Percentiles rank a stretch among this genome's conserved stretches.
phyloP scores from a whole-genome alignment of 257 asterid species.

The Handroanthus guayacan region DNA sequence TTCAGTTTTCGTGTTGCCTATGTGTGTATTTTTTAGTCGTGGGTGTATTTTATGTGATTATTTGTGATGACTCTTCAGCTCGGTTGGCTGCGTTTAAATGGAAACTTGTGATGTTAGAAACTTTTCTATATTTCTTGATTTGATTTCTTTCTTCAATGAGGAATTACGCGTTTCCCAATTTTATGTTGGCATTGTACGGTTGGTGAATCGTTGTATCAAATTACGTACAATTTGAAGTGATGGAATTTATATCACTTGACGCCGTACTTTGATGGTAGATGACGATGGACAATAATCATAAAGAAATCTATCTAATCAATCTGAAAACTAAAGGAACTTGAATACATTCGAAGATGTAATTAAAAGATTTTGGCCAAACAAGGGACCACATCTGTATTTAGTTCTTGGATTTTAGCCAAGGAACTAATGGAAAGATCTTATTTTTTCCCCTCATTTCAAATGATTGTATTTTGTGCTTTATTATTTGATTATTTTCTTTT shows the following conservation, averaged over 20 bases:
- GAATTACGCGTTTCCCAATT: not conserved
- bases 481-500: too few species aligned
- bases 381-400: too few species aligned
- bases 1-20: too few species aligned
- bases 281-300: not conserved
- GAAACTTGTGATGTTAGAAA: constrained; percentile 3
- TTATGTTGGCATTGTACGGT: constrained; percentile 18
- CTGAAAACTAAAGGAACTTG: not conserved
- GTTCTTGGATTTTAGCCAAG: too few species aligned
- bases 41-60: not conserved
- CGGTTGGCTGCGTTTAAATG: constrained; percentile 3
- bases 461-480: too few species aligned
- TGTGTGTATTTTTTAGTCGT: not conserved
- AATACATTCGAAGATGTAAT: not conserved
- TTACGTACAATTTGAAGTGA: not conserved
- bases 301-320: not conserved
- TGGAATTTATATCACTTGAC: not conserved
- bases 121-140: not conserved
- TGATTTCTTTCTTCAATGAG: constrained; percentile 3
- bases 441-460: not conserved
- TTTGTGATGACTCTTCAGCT: constrained; percentile 29
- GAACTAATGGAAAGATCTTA: not conserved
- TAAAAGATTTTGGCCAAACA: too few species aligned
- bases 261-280: not conserved
- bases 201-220: constrained; percentile 6